phyloP scores from a whole-genome alignment of 768 basidiomycete genomes.

The Naganishia antarctica region DNA sequence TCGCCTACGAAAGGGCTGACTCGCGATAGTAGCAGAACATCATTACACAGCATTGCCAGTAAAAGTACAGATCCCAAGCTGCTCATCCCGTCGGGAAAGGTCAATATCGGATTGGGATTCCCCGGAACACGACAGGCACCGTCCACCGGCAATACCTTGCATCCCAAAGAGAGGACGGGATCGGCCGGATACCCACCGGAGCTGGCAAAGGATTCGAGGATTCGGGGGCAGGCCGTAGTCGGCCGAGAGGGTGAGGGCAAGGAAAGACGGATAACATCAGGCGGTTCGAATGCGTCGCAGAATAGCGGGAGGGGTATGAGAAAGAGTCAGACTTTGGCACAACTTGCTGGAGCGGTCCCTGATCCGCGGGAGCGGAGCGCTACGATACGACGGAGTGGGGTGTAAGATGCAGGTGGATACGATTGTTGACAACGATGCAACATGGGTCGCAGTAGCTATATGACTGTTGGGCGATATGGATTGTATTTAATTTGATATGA shows the following conservation, averaged over 20 bases:
- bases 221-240: background rate
- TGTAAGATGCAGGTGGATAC: too few species aligned
- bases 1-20: background rate
- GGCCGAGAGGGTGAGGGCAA: background rate
- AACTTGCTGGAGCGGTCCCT: background rate
- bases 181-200: slow-evolving; percentile 13
- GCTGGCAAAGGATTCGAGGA: slow-evolving; percentile 5
- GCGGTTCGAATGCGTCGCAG: background rate
- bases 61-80: slow-evolving; percentile 15
- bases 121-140: background rate
- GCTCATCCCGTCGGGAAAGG: slow-evolving; percentile 11
- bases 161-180: background rate
- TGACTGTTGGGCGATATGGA: too few species aligned
- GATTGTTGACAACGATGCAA: too few species aligned
- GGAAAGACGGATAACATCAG: background rate
- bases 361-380: background rate
- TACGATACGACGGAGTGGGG: background rate
- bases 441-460: too few species aligned
- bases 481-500: too few species aligned
- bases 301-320: background rate
- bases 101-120: slow-evolving; percentile 5
- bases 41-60: background rate
- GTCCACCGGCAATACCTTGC: background rate
- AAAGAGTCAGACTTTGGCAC: background rate
- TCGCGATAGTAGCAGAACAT: slow-evolving; percentile 3